Conservation (phyloP, 1,139 yeast genomes). For the Nematodospora anomalae region DNA sequence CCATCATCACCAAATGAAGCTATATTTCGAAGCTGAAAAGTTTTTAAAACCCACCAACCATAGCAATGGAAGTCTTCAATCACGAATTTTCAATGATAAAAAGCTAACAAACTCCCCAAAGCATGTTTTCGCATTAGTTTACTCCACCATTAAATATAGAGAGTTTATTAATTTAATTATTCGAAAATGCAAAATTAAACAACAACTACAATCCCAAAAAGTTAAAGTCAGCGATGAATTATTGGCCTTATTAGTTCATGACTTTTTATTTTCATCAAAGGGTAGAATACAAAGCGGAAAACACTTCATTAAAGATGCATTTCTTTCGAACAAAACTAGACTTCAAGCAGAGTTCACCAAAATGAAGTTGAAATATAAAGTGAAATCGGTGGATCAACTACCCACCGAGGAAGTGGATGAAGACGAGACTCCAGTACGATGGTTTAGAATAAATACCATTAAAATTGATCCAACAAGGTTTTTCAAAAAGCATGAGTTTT, state of each 20-base stretch:
- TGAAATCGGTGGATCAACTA: conserved; percentile 36
- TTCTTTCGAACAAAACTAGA: conserved; percentile 75
- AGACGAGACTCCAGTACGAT: conserved; percentile 81
- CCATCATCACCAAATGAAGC: conserved; percentile 41
- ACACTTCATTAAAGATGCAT: conserved; percentile 80
- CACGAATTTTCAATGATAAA: conserved; percentile 59
- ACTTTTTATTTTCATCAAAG: conserved; percentile 67
- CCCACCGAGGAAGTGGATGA: conserved; percentile 34
- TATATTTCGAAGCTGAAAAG: conserved; percentile 63
- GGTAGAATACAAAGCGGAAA: conserved; percentile 91
- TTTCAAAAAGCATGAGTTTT: conserved; percentile 36
- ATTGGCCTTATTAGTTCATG: conserved; percentile 72
- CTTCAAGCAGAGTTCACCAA: conserved; percentile 79
- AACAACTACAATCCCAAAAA: conserved; percentile 29
- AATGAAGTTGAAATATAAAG: conserved; percentile 68
- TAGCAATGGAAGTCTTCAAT: conserved; percentile 53
- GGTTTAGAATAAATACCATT: conserved; percentile 79
- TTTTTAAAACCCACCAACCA: conserved; percentile 29
- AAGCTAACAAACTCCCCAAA: conserved; percentile 54
- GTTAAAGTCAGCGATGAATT: conserved; percentile 46
- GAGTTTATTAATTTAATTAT: conserved; percentile 62
- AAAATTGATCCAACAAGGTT: conserved; percentile 40
- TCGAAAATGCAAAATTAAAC: conserved; percentile 60
- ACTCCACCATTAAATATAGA: conserved; percentile 71
- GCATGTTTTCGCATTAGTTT: conserved; percentile 80